These are phyloP conservation scores for Mycena rebaudengoi DNA, from an alignment of 768 basidiomycete species.

Conservation along the genomic window DNA sequence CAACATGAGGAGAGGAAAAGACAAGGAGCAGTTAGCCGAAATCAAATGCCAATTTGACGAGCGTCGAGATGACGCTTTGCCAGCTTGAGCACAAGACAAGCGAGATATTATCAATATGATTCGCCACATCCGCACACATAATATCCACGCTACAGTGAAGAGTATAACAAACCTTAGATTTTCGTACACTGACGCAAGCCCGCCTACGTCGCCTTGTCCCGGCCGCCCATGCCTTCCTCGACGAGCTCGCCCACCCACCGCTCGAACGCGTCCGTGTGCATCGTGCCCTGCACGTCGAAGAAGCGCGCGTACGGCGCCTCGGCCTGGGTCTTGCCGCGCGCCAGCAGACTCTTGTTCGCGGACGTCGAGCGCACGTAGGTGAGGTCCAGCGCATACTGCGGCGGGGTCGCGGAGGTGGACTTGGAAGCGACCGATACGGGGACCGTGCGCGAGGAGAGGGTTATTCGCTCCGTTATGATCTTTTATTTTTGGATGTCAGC, in stretches of 20 bases:
- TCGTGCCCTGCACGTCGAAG: slow-evolving; percentile 81
- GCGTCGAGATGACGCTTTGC: too few species aligned
- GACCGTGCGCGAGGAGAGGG: slow-evolving; percentile 72
- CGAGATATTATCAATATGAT: too few species aligned
- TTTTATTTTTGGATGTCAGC: slow-evolving; percentile 48
- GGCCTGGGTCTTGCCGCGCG: slow-evolving; percentile 68
- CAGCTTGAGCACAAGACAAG: too few species aligned
- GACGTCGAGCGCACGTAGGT: slow-evolving; percentile 83
- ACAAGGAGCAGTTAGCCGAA: too few species aligned
- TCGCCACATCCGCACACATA: too few species aligned
- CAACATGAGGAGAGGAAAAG: too few species aligned
- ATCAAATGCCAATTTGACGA: too few species aligned
- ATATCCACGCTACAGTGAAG: too few species aligned
- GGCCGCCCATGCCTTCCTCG: slow-evolving; percentile 69
- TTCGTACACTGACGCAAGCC: too few species aligned
- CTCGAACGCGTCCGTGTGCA: slow-evolving; percentile 82
- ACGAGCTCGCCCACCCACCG: slow-evolving; percentile 81
- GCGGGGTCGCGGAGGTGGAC: slow-evolving; percentile 44
- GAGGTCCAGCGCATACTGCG: slow-evolving; percentile 72
- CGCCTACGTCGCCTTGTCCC: slow-evolving; percentile 61
- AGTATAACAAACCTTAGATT: too few species aligned
- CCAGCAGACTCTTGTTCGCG: slow-evolving; percentile 86
- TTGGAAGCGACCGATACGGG: slow-evolving; percentile 55
- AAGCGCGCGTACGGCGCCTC: slow-evolving; percentile 72
- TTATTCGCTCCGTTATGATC: slow-evolving; percentile 93